phyloP scores from a whole-genome alignment of 305 asterid species.

The Plantago lanceolata region DNA sequence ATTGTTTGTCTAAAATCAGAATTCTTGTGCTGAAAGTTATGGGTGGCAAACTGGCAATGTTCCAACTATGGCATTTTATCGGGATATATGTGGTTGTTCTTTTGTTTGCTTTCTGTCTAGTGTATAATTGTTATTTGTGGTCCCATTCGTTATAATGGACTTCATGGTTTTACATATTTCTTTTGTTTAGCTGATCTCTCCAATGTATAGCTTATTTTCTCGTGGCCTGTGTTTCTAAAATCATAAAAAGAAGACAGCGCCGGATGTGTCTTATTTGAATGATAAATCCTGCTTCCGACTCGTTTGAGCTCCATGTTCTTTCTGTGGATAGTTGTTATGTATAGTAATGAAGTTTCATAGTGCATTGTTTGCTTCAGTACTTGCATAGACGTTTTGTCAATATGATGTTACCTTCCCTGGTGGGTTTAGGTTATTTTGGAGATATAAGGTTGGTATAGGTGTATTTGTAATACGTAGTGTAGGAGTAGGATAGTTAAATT shows the following conservation, averaged over 20 bases:
- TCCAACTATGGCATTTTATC: neutral
- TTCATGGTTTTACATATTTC: neutral
- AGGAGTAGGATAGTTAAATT: too few relatives aligned
- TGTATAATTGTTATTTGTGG: neutral
- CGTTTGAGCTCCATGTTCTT: neutral
- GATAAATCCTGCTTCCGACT: neutral
- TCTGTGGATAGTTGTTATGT: too few relatives aligned
- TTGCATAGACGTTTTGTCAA: too few relatives aligned
- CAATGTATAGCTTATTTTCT: neutral
- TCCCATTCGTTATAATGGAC: slow-evolving; percentile 2
- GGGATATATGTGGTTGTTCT: too few relatives aligned
- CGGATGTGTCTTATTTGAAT: neutral
- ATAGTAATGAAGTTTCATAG: too few relatives aligned
- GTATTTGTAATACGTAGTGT: too few relatives aligned
- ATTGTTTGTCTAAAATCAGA: neutral
- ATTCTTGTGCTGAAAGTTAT: neutral
- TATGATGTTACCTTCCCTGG: too few relatives aligned
- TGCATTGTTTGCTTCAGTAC: too few relatives aligned
- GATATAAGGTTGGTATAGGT: too few relatives aligned
- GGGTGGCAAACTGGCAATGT: neutral
- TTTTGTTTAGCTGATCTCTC: neutral
- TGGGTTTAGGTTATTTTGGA: too few relatives aligned
- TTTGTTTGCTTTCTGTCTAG: too few relatives aligned
- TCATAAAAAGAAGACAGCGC: neutral
- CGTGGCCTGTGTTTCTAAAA: neutral